These are phyloP conservation scores for Pseudopithomyces chartarum DNA, from an alignment of 2,329 filamentous ascomycete genomes.

Conservation along the genomic window DNA sequence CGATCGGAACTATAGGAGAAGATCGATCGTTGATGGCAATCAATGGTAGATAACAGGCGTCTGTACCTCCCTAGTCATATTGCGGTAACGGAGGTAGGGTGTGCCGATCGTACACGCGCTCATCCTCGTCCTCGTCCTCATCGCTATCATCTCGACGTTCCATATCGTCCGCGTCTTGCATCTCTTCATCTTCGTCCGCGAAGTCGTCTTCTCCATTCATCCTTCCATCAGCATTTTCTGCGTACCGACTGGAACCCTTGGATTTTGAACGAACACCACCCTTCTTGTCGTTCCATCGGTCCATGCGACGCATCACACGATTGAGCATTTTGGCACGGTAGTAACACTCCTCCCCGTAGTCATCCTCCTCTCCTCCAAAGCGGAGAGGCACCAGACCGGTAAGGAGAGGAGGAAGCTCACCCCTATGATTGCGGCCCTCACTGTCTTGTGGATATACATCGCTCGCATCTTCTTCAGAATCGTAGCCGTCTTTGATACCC, in stretches of 20 bases:
- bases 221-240: slow-evolving; percentile 19
- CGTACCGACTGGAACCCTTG: slow-evolving; percentile 19
- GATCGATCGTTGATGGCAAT: neutral
- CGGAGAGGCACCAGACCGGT: slow-evolving; percentile 65
- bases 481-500: slow-evolving; percentile 50
- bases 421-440: slow-evolving; percentile 30
- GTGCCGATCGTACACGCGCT: slow-evolving; percentile 27
- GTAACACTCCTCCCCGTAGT: slow-evolving; percentile 76
- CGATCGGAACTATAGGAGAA: too few species aligned
- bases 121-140: slow-evolving; percentile 41
- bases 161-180: slow-evolving; percentile 28
- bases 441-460: slow-evolving; percentile 45
- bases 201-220: slow-evolving; percentile 34
- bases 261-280: slow-evolving; percentile 32
- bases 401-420: slow-evolving; percentile 41
- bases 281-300: slow-evolving; percentile 66
- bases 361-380: slow-evolving; percentile 63
- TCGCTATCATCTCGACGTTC: slow-evolving; percentile 36
- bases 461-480: slow-evolving; percentile 49
- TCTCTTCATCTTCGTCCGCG: slow-evolving; percentile 37
- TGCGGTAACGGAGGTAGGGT: slow-evolving; percentile 12
- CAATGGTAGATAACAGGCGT: neutral
- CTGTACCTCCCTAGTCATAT: neutral
- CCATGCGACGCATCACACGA: slow-evolving; percentile 67
- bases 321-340: slow-evolving; percentile 70